Percentiles rank a stretch among this genome's conserved stretches.
phyloP scores from a whole-genome alignment of 192 early-diverging fungal species.

The Spinellus fusiger region DNA sequence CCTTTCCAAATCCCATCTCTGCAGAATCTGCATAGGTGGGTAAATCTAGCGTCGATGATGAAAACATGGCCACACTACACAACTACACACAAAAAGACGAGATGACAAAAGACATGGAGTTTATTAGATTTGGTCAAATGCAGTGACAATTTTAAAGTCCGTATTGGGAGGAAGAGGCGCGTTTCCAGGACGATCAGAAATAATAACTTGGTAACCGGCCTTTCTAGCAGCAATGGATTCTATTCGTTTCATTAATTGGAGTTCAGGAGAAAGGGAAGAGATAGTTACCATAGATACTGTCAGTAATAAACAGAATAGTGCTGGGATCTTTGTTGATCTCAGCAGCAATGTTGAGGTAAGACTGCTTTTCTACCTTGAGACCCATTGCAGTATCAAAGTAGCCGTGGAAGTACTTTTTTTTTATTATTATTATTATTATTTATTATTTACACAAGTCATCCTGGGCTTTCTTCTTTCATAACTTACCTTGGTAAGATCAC shows the following conservation, averaged over 20 bases:
- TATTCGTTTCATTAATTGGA: slow-evolving; percentile 7
- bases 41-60: slow-evolving; percentile 21
- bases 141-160: slow-evolving; percentile 16
- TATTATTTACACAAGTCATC: no score
- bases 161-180: slow-evolving; percentile 33
- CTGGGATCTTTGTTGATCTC: slow-evolving; percentile 47
- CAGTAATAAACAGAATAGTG: slow-evolving; percentile 82
- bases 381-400: slow-evolving; percentile 95
- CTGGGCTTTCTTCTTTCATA: neutral
- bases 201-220: slow-evolving; percentile 63
- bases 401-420: slow-evolving; percentile 70
- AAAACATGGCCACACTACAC: slow-evolving; percentile 5
- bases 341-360: slow-evolving; percentile 71
- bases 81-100: no score
- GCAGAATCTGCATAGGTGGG: slow-evolving; percentile 28
- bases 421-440: no score
- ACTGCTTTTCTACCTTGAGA: slow-evolving; percentile 57
- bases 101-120: no score
- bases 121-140: slow-evolving; percentile 28
- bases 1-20: slow-evolving; percentile 25
- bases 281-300: slow-evolving; percentile 69
- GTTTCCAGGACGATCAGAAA: slow-evolving; percentile 77
- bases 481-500: slow-evolving; percentile 61
- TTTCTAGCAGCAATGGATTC: slow-evolving; percentile 74
- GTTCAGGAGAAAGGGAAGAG: neutral